These are phyloP conservation scores for Tulasnella sp. DNA, from an alignment of 768 basidiomycete genomes.

Conservation along the genomic window DNA sequence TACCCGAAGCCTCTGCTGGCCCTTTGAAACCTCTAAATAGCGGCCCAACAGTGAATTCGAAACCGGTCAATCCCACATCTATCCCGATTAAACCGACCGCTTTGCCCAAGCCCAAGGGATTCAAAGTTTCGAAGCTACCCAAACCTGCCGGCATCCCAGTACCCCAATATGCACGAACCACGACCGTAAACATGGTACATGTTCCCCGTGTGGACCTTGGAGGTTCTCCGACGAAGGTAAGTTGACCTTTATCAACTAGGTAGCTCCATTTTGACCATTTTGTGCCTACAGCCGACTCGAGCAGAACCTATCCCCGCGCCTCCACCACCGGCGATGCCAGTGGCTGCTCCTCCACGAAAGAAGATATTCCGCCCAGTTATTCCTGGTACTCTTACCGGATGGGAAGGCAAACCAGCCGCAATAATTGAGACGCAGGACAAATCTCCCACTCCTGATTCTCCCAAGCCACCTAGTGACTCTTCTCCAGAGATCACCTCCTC, in stretches of 20 bases:
- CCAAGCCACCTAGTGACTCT: neutral
- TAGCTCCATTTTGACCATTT: neutral
- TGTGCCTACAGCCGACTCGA: neutral
- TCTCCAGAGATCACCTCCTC: neutral
- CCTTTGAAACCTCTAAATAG: neutral
- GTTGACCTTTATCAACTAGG: neutral
- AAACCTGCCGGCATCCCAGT: neutral
- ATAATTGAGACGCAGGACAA: neutral
- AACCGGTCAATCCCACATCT: neutral
- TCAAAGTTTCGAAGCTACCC: neutral
- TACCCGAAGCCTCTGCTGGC: no score
- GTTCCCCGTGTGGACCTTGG: constrained; percentile 10
- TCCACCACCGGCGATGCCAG: neutral
- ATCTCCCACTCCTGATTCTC: neutral
- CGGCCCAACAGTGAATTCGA: no score
- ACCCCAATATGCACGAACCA: neutral
- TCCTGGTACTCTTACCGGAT: constrained; percentile 20
- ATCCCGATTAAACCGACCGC: neutral
- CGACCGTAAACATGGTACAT: constrained; percentile 23
- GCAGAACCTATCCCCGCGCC: neutral
- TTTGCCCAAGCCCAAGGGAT: constrained; percentile 11
- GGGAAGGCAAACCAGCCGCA: constrained; percentile 17
- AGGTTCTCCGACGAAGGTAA: constrained; percentile 12
- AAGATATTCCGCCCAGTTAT: constrained; percentile 19
- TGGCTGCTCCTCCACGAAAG: neutral